Evolutionary conservation across 371 early-diverging fungal genomes (phyloP).

Genomic region (Haplosporangium sp.): DNA sequence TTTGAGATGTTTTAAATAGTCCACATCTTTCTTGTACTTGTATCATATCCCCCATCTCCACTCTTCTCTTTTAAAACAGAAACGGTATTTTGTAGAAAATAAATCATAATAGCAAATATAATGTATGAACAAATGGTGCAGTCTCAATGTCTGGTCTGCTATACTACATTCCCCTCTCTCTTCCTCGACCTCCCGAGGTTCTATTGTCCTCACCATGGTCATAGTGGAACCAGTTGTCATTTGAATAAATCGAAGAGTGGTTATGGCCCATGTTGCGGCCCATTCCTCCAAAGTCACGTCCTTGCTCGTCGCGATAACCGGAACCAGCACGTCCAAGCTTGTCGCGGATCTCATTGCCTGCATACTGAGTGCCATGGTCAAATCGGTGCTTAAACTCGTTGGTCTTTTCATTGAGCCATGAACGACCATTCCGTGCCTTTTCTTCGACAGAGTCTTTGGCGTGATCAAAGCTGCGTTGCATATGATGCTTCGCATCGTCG

Average conservation of each 20-base stretch:
- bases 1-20: constrained; percentile 55
- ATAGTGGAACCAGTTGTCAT: constrained; percentile 52
- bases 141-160: not conserved
- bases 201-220: constrained; percentile 20
- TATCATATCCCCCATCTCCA: not conserved
- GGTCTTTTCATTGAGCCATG: constrained; percentile 24
- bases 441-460: constrained; percentile 25
- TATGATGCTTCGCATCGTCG: constrained; percentile 14
- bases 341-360: constrained; percentile 5
- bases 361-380: constrained; percentile 19
- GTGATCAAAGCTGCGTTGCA: constrained; percentile 12
- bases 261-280: not conserved
- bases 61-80: not conserved
- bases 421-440: constrained; percentile 11
- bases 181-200: constrained; percentile 5
- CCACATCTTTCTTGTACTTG: not conserved
- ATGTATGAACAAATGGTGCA: not conserved
- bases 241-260: constrained; percentile 25
- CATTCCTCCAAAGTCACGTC: constrained; percentile 18
- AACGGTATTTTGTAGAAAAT: not conserved
- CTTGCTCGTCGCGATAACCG: constrained; percentile 23
- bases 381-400: constrained; percentile 18
- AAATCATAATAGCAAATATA: not conserved
- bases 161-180: constrained; percentile 30
- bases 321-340: constrained; percentile 15